Percentiles rank a stretch among this genome's conserved stretches.
These are phyloP conservation scores for Trichoderma semiorbis DNA, from an alignment of 2,329 filamentous ascomycete genomes.

Conservation along the genomic window DNA sequence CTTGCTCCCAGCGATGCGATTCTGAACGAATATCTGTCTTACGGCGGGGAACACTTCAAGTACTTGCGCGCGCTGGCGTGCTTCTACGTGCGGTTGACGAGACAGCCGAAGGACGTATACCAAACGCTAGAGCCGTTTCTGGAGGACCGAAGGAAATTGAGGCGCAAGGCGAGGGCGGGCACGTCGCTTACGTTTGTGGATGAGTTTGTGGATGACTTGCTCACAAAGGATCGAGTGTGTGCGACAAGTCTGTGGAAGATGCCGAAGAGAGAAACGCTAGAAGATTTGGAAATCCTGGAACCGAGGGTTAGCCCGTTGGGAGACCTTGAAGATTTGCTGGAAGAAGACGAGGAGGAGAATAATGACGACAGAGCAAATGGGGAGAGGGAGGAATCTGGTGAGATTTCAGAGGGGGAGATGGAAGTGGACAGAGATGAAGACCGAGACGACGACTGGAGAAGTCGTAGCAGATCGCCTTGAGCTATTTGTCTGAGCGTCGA, in stretches of 20 bases:
- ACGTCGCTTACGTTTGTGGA: conserved; percentile 79
- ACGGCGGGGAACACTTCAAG: conserved; percentile 73
- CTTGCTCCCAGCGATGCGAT: conserved; percentile 77
- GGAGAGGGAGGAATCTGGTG: conserved; percentile 41
- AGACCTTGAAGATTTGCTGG: conserved; percentile 69
- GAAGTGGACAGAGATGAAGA: conserved; percentile 37
- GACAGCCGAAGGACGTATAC: conserved; percentile 78
- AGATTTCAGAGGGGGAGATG: conserved; percentile 36
- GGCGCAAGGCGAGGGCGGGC: conserved; percentile 69
- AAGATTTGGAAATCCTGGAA: conserved; percentile 86
- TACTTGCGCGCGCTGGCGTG: conserved; percentile 86
- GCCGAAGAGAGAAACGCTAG: conserved; percentile 74
- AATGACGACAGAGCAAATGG: conserved; percentile 21
- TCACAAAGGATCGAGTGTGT: conserved; percentile 86
- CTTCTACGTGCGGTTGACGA: conserved; percentile 90
- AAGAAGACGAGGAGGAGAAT: conserved; percentile 48
- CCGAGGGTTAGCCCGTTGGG: conserved; percentile 79
- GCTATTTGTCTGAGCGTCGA: conserved; percentile 15
- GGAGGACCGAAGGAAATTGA: conserved; percentile 78
- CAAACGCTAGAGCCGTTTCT: conserved; percentile 75
- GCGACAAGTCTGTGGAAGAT: conserved; percentile 91
- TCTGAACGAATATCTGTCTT: conserved; percentile 73
- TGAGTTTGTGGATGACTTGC: conserved; percentile 87
- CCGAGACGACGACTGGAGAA: conserved; percentile 27
- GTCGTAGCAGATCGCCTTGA: conserved; percentile 30